Percentiles rank a stretch among this genome's conserved stretches.
Conservation (phyloP, 805 yeast genomes). For the Starmerella floricola region DNA sequence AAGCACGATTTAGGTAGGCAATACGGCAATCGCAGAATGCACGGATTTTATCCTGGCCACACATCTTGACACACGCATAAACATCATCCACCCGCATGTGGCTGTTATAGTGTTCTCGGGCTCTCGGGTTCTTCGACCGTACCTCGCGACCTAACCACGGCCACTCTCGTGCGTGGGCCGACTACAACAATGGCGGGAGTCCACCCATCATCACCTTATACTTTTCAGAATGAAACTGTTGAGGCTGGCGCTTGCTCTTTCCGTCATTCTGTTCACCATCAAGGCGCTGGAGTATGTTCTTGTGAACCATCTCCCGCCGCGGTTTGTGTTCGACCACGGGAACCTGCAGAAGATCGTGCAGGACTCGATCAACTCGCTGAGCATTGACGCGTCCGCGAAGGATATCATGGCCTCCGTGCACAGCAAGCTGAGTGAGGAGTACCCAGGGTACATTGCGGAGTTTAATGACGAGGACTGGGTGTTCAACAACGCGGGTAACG, state of each 20-base stretch:
- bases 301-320: constrained; percentile 42
- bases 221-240: constrained; percentile 14
- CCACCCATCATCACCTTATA: too few relatives aligned
- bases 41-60: too few relatives aligned
- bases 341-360: constrained; percentile 49
- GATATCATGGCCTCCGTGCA: constrained; percentile 29
- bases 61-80: too few relatives aligned
- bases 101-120: too few relatives aligned
- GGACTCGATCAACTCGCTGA: constrained; percentile 41
- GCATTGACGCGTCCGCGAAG: constrained; percentile 31
- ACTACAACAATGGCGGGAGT: too few relatives aligned
- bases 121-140: too few relatives aligned
- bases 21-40: too few relatives aligned
- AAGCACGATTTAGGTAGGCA: too few relatives aligned
- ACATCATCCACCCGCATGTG: too few relatives aligned
- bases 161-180: too few relatives aligned
- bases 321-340: constrained; percentile 58
- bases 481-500: constrained; percentile 96
- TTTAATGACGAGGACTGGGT: constrained; percentile 78
- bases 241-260: constrained; percentile 13
- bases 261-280: constrained; percentile 16
- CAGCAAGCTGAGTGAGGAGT: constrained; percentile 43
- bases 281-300: constrained; percentile 21
- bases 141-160: too few relatives aligned
- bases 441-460: constrained; percentile 65